Conservation (phyloP, 2,329 filamentous ascomycete species). For the Cladosporium sphaerospermum region DNA sequence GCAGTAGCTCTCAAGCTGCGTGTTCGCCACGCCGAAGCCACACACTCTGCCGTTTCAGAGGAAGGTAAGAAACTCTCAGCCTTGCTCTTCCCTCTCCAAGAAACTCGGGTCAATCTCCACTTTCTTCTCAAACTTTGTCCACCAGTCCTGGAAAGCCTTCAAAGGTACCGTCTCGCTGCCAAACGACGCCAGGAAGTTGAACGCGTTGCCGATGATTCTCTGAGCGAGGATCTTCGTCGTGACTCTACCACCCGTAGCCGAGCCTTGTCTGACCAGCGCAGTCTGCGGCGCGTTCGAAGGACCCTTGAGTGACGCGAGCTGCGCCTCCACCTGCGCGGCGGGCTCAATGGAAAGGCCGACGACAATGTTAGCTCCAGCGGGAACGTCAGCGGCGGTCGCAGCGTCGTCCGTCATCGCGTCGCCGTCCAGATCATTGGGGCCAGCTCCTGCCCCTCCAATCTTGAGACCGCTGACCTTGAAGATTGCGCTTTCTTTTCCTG, state of each 20-base stretch:
- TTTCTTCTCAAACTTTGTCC: slow-evolving; percentile 87
- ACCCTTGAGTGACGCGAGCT: slow-evolving; percentile 55
- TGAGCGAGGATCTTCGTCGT: slow-evolving; percentile 79
- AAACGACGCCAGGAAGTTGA: slow-evolving; percentile 91
- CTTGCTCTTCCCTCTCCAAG: slow-evolving; percentile 61
- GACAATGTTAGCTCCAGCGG: slow-evolving; percentile 48
- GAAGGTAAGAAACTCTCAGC: background rate
- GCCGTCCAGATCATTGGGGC: slow-evolving; percentile 42
- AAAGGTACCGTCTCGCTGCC: slow-evolving; percentile 86
- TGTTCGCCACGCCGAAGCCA: too few species aligned
- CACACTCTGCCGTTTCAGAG: background rate
- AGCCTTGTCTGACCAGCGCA: slow-evolving; percentile 30
- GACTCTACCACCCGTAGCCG: slow-evolving; percentile 31
- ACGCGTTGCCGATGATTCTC: slow-evolving; percentile 91
- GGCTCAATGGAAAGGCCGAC: slow-evolving; percentile 81
- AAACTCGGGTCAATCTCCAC: slow-evolving; percentile 83
- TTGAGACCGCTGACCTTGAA: slow-evolving; percentile 62
- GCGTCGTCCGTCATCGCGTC: slow-evolving; percentile 43
- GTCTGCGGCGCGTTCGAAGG: slow-evolving; percentile 24
- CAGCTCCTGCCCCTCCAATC: slow-evolving; percentile 21
- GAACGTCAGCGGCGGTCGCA: slow-evolving; percentile 15
- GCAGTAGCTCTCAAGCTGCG: too few species aligned
- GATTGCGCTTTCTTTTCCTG: slow-evolving; percentile 85
- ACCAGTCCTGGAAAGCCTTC: slow-evolving; percentile 95
- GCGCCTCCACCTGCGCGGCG: slow-evolving; percentile 61